Evolutionary conservation across 2,329 filamentous ascomycete species (phyloP).

Genomic region (Colletotrichum higginsianum): DNA sequence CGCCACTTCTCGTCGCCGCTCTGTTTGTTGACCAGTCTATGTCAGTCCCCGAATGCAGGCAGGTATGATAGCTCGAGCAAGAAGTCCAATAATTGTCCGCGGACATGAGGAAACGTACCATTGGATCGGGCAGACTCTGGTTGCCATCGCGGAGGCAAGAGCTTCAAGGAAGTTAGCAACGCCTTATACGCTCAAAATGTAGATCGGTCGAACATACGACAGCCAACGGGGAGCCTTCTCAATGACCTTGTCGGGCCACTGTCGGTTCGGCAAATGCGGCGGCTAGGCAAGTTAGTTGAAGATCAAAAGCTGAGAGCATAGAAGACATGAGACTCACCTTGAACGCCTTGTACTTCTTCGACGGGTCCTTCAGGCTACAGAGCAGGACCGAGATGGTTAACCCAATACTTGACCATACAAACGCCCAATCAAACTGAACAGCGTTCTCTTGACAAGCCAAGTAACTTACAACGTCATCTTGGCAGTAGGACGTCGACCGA

Average conservation of each 20-base stretch:
- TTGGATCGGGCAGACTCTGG: slow-evolving; percentile 92
- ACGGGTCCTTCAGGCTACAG: slow-evolving; percentile 41
- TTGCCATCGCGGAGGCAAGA: slow-evolving; percentile 80
- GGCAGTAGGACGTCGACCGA: no score
- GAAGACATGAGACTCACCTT: slow-evolving; percentile 15
- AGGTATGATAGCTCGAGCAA: slow-evolving; percentile 18
- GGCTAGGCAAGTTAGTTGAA: no score
- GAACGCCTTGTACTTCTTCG: slow-evolving; percentile 44
- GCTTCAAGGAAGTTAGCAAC: no score
- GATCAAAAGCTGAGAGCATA: slow-evolving; percentile 51
- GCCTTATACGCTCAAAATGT: slow-evolving; percentile 2
- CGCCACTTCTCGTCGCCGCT: slow-evolving; percentile 95
- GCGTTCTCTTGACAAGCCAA: no score
- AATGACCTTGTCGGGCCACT: slow-evolving; percentile 89
- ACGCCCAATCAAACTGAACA: no score
- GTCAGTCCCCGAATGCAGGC: slow-evolving; percentile 16
- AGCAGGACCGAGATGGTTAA: slow-evolving; percentile 4
- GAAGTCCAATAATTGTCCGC: no score
- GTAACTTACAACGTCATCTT: no score
- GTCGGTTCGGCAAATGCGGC: slow-evolving; percentile 67
- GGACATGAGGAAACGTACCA: slow-evolving; percentile 71
- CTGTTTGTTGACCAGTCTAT: slow-evolving; percentile 58
- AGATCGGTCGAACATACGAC: slow-evolving; percentile 63
- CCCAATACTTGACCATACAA: no score
- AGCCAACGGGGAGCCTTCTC: slow-evolving; percentile 93